phyloP scores from a whole-genome alignment of 163 green algal genomes.

The Chloroidium sp. region DNA sequence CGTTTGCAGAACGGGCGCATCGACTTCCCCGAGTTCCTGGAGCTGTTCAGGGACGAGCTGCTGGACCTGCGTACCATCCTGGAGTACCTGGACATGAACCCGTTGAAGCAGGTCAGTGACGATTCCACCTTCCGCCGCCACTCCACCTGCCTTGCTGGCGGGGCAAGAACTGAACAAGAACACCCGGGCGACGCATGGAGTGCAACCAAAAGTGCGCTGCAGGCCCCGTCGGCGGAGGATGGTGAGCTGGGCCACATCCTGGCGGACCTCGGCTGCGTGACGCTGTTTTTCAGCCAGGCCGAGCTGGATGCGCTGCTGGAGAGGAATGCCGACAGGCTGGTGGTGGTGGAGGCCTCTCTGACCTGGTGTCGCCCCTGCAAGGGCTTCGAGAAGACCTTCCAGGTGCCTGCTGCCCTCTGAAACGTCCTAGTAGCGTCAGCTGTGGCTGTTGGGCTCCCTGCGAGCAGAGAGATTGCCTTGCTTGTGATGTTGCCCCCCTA shows the following conservation, averaged over 20 bases:
- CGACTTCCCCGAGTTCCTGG: conserved; percentile 51
- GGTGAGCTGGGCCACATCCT: background rate
- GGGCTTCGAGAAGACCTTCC: conserved; percentile 31
- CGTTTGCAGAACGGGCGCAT: conserved; percentile 17
- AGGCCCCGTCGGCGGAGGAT: background rate
- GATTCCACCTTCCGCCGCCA: too few relatives aligned
- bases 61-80: conserved; percentile 25
- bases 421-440: background rate
- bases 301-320: conserved; percentile 32
- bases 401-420: conserved; percentile 11
- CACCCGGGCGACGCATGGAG: background rate
- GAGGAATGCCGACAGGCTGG: conserved; percentile 23
- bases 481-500: background rate
- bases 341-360: conserved; percentile 42
- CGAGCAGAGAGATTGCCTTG: background rate
- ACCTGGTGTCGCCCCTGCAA: conserved; percentile 56
- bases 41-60: conserved; percentile 41
- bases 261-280: conserved; percentile 26
- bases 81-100: background rate
- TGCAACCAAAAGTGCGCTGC: background rate
- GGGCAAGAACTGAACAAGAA: background rate
- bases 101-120: background rate
- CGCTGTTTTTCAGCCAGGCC: conserved; percentile 26
- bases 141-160: background rate
- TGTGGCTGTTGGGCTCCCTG: background rate